Evolutionary conservation across 1,284 basidiomycete species (phyloP).

Genomic region (Rhodofomes roseus): DNA sequence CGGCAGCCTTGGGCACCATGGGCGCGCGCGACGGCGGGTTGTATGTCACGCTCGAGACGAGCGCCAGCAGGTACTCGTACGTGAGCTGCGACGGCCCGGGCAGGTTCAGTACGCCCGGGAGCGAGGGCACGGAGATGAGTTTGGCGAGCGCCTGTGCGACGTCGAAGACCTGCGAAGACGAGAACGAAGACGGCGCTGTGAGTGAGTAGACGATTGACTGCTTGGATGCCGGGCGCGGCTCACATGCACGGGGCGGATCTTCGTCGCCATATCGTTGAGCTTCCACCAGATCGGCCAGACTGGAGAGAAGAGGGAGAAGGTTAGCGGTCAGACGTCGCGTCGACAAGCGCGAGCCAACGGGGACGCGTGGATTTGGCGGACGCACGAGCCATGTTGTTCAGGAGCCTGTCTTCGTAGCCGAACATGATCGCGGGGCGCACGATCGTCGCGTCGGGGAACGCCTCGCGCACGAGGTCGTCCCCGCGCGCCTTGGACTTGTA

Average conservation of each 20-base stretch:
- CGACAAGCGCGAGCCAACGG: background rate
- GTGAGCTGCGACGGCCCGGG: conserved; percentile 90
- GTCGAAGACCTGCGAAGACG: conserved; percentile 68
- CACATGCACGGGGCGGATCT: conserved; percentile 91
- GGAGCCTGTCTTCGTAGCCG: conserved; percentile 92
- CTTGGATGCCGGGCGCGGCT: conserved; percentile 25
- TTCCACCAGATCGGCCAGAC: conserved; percentile 95
- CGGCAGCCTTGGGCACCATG: conserved; percentile 75
- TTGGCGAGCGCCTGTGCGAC: conserved; percentile 90
- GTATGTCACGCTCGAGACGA: conserved; percentile 82
- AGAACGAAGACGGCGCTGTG: background rate
- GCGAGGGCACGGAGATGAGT: conserved; percentile 62
- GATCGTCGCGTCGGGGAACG: conserved; percentile 88
- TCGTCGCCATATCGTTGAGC: conserved; percentile 85
- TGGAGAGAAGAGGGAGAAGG: conserved; percentile 32
- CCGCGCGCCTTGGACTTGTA: conserved; percentile 91
- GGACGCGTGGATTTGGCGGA: conserved; percentile 17
- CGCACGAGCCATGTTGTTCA: conserved; percentile 91
- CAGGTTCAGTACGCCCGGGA: conserved; percentile 74
- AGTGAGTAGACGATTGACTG: background rate
- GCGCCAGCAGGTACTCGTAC: conserved; percentile 79
- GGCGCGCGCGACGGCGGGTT: conserved; percentile 67
- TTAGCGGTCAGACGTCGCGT: background rate
- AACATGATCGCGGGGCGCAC: conserved; percentile 85
- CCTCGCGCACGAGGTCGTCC: conserved; percentile 83